A percentile compares a stretch with the other conserved stretches of the same genome.
Evolutionary conservation across 108 stramenopile species (phyloP).

Genomic region (Aurantiochytrium sp.): DNA sequence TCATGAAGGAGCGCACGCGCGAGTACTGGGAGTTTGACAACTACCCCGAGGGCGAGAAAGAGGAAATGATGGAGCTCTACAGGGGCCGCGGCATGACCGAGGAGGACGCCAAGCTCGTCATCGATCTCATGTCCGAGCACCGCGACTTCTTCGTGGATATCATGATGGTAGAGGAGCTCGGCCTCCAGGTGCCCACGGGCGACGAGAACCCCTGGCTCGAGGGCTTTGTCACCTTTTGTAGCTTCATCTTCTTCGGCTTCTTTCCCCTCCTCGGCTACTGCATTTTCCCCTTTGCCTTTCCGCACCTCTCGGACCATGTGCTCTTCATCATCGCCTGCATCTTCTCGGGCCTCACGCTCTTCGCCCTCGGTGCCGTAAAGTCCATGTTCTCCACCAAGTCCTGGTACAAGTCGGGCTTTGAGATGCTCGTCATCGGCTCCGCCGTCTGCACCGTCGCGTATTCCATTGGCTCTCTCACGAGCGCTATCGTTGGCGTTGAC

Average conservation of each 20-base stretch:
- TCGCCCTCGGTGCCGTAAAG: slow-evolving; percentile 34
- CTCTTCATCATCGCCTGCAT: slow-evolving; percentile 12
- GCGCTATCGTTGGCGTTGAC: slow-evolving; percentile 2
- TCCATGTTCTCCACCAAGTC: not conserved
- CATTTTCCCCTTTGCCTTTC: slow-evolving; percentile 29
- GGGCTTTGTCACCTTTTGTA: slow-evolving; percentile 39
- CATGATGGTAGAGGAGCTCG: slow-evolving; percentile 94
- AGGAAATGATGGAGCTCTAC: slow-evolving; percentile 89
- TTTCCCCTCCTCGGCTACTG: slow-evolving; percentile 31
- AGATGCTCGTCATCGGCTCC: slow-evolving; percentile 38
- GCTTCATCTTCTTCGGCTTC: slow-evolving; percentile 38
- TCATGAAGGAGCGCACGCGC: slow-evolving; percentile 74
- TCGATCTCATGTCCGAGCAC: slow-evolving; percentile 79
- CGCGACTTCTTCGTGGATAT: slow-evolving; percentile 92
- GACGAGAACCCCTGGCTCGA: slow-evolving; percentile 32
- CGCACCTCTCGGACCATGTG: not conserved
- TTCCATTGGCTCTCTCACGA: not conserved
- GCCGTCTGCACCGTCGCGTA: slow-evolving; percentile 4
- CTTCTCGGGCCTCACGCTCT: slow-evolving; percentile 34
- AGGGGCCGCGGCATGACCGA: slow-evolving; percentile 63
- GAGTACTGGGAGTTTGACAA: slow-evolving; percentile 92
- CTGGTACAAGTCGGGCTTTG: not conserved
- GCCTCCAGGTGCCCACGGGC: slow-evolving; percentile 72
- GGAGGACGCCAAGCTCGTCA: slow-evolving; percentile 75
- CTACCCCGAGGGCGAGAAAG: slow-evolving; percentile 85